phyloP scores from a whole-genome alignment of 257 asterid genomes.

The Nicotiana obtusifolia region DNA sequence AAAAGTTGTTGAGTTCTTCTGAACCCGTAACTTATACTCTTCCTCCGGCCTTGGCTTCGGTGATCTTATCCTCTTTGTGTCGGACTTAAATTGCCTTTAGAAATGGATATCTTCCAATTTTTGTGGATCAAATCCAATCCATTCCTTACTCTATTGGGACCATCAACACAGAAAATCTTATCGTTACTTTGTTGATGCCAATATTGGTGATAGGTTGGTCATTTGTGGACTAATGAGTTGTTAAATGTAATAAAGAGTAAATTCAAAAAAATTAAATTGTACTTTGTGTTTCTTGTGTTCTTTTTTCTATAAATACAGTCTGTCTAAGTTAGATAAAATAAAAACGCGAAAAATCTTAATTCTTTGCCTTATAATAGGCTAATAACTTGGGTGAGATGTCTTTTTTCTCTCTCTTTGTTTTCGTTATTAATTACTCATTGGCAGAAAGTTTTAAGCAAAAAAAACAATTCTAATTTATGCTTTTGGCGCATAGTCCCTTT shows the following conservation, averaged over 20 bases:
- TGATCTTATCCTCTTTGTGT: background rate
- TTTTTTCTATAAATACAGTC: background rate
- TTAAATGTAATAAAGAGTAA: background rate
- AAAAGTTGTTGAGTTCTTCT: fast-evolving
- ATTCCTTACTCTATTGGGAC: background rate
- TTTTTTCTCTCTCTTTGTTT: too few relatives aligned
- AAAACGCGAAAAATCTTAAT: too few relatives aligned
- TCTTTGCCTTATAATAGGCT: too few relatives aligned
- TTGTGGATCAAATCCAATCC: background rate
- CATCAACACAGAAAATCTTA: background rate
- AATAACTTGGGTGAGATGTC: too few relatives aligned
- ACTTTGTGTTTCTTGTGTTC: background rate
- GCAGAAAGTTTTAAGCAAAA: background rate
- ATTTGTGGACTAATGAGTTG: background rate
- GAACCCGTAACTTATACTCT: too few relatives aligned
- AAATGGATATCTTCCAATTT: background rate
- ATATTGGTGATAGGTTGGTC: background rate
- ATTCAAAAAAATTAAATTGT: background rate
- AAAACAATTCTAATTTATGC: background rate
- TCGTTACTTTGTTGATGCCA: background rate
- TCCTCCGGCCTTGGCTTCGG: too few relatives aligned
- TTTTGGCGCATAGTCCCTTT: background rate
- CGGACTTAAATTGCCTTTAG: background rate
- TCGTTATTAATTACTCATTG: too few relatives aligned
- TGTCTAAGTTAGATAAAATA: too few relatives aligned